Evolutionary conservation across 2,329 filamentous ascomycete species (phyloP).

Genomic region (Alternaria solani): DNA sequence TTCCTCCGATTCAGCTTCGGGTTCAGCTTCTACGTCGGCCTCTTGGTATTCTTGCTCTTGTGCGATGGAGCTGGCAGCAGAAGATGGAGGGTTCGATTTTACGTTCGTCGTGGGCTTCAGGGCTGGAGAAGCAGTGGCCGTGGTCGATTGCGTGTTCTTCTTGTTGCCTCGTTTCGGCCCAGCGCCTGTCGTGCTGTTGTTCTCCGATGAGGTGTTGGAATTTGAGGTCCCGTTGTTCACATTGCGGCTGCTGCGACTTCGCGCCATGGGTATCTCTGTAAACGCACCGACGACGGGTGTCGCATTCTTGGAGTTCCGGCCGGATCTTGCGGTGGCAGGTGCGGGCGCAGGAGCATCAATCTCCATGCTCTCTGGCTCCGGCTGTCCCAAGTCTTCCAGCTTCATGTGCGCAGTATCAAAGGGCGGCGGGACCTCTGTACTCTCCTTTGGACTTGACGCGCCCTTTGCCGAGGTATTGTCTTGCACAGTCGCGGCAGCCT

Average conservation of each 20-base stretch:
- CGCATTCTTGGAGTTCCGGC: slow-evolving; percentile 57
- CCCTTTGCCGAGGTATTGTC: slow-evolving; percentile 36
- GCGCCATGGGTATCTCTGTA: slow-evolving; percentile 52
- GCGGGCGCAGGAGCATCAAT: slow-evolving; percentile 41
- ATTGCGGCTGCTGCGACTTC: slow-evolving; percentile 54
- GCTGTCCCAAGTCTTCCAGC: slow-evolving; percentile 59
- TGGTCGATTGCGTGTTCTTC: slow-evolving; percentile 38
- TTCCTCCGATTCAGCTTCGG: slow-evolving; percentile 47
- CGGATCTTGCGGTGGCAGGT: slow-evolving; percentile 46
- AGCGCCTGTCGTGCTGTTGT: slow-evolving; percentile 47
- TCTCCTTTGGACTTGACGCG: slow-evolving; percentile 43
- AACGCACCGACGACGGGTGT: slow-evolving; percentile 58
- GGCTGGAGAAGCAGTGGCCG: slow-evolving; percentile 38
- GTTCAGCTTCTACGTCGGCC: slow-evolving; percentile 43
- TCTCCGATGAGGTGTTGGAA: slow-evolving; percentile 51
- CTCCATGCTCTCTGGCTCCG: slow-evolving; percentile 54
- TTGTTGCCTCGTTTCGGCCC: slow-evolving; percentile 50
- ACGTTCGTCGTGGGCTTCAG: slow-evolving; percentile 31
- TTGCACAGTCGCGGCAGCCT: slow-evolving; percentile 37
- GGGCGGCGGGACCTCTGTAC: slow-evolving; percentile 28
- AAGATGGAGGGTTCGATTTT: slow-evolving; percentile 45
- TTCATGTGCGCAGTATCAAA: slow-evolving; percentile 62
- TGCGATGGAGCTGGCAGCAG: slow-evolving; percentile 41
- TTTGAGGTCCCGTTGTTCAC: slow-evolving; percentile 47
- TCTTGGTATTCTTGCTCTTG: slow-evolving; percentile 45